A percentile compares a stretch with the other conserved stretches of the same genome.
phyloP scores from a whole-genome alignment of 352 stramenopile genomes.

The Pythium rishiriense region DNA sequence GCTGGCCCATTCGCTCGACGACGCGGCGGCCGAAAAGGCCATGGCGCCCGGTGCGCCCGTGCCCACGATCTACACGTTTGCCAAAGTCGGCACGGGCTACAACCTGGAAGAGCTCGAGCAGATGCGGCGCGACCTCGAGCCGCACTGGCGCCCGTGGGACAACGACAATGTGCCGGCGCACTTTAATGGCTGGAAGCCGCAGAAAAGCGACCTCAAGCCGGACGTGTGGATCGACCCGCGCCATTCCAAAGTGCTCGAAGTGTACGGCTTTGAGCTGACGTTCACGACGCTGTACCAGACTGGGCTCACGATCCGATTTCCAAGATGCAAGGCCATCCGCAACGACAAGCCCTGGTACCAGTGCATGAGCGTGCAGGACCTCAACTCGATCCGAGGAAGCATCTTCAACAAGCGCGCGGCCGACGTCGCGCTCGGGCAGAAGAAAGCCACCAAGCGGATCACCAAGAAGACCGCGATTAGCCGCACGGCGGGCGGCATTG shows the following conservation, averaged over 20 bases:
- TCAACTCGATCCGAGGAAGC: conserved; percentile 63
- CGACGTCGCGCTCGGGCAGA: conserved; percentile 72
- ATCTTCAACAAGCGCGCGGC: conserved; percentile 72
- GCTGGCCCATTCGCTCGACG: conserved; percentile 58
- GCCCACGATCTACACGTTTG: conserved; percentile 77
- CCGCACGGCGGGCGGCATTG: conserved; percentile 30
- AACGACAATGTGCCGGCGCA: conserved; percentile 63
- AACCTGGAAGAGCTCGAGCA: conserved; percentile 74
- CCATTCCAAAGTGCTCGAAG: conserved; percentile 80
- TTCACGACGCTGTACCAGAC: conserved; percentile 82
- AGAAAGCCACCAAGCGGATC: conserved; percentile 44
- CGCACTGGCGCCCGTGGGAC: conserved; percentile 78
- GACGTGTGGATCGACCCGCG: conserved; percentile 85
- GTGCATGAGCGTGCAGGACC: conserved; percentile 73
- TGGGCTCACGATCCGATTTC: conserved; percentile 78
- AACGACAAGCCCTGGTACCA: conserved; percentile 86
- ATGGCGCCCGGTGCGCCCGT: conserved; percentile 48
- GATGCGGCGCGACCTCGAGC: conserved; percentile 74
- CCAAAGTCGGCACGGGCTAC: conserved; percentile 84
- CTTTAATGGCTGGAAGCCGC: conserved; percentile 78
- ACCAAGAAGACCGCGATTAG: conserved; percentile 34
- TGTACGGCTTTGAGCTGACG: conserved; percentile 86
- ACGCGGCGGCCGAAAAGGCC: conserved; percentile 43
- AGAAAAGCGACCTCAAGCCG: conserved; percentile 70
- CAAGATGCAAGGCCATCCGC: conserved; percentile 77